Percentiles rank a stretch among this genome's conserved stretches.
phyloP scores from a whole-genome alignment of 2,329 filamentous ascomycete species.

The Emmonsia crescens region DNA sequence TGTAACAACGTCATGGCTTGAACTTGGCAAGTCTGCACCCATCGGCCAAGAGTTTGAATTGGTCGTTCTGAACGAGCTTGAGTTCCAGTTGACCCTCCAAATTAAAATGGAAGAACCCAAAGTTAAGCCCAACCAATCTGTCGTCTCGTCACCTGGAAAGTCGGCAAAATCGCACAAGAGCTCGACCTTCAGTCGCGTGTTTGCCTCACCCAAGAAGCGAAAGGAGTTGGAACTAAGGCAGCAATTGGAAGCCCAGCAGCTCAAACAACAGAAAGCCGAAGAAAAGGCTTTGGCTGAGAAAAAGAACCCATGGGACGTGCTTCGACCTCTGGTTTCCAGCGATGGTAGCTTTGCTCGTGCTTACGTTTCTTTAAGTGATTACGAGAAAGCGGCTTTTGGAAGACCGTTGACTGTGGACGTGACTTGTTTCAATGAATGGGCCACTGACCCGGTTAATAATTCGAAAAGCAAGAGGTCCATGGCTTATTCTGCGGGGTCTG shows the following conservation, averaged over 20 bases:
- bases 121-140: constrained; percentile 37
- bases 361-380: constrained; percentile 87
- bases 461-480: constrained; percentile 86
- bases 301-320: constrained; percentile 59
- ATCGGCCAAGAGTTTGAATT: constrained; percentile 98
- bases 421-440: constrained; percentile 98
- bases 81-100: constrained; percentile 94
- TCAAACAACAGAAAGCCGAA: constrained; percentile 54
- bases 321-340: constrained; percentile 74
- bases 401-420: constrained; percentile 80
- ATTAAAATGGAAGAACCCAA: constrained; percentile 83
- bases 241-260: constrained; percentile 69
- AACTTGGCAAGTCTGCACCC: constrained; percentile 80
- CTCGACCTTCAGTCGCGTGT: constrained; percentile 82
- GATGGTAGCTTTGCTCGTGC: constrained; percentile 92
- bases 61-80: constrained; percentile 92
- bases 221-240: constrained; percentile 83
- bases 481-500: constrained; percentile 46
- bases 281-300: constrained; percentile 48
- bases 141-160: constrained; percentile 49
- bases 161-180: constrained; percentile 58
- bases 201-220: constrained; percentile 91
- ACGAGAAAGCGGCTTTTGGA: constrained; percentile 79
- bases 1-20: constrained; percentile 91
- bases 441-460: constrained; percentile 71